These are phyloP conservation scores for Friedmanniomyces endolithicus DNA, from an alignment of 495 filamentous ascomycete species.

Conservation along the genomic window DNA sequence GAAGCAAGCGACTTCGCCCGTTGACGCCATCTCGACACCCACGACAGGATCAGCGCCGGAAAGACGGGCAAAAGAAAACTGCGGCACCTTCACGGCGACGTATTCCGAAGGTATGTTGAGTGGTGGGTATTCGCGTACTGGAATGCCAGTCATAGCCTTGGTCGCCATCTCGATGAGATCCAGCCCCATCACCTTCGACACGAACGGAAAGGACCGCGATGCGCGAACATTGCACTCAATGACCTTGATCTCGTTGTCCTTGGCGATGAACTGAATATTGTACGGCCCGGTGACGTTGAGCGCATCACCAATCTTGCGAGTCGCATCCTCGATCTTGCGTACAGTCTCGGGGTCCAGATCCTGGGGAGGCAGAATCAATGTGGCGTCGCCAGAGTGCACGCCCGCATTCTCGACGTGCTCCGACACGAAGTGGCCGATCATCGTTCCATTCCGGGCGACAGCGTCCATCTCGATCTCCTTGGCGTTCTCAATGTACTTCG, in stretches of 20 bases:
- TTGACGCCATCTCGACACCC: slow-evolving; percentile 93
- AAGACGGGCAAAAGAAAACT: slow-evolving; percentile 98
- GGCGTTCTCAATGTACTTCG: slow-evolving; percentile 94
- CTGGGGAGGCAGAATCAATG: slow-evolving; percentile 76
- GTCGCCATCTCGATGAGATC: slow-evolving; percentile 98
- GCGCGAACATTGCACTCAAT: slow-evolving; percentile 98
- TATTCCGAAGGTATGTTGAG: slow-evolving; percentile 80
- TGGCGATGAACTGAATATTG: slow-evolving; percentile 99
- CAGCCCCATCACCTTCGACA: slow-evolving; percentile 86
- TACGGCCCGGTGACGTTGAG: slow-evolving; percentile 96
- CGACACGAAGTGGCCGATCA: slow-evolving; percentile 85
- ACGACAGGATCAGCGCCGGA: slow-evolving; percentile 95
- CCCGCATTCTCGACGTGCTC: slow-evolving; percentile 95
- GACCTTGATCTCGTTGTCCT: slow-evolving; percentile 69
- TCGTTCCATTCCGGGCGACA: slow-evolving; percentile 73
- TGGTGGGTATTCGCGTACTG: slow-evolving; percentile 87
- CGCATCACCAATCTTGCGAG: slow-evolving; percentile 87
- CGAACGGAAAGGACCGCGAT: slow-evolving; percentile 94
- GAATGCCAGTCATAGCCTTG: slow-evolving; percentile 84
- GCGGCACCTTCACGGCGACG: slow-evolving; percentile 90
- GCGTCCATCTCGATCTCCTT: slow-evolving; percentile 97
- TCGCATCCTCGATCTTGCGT: slow-evolving; percentile 81
- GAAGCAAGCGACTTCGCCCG: slow-evolving; percentile 97
- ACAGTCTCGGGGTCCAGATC: slow-evolving; percentile 63
- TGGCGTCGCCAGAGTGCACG: slow-evolving; percentile 89